Percentiles rank a stretch among this genome's conserved stretches.
Evolutionary conservation across 352 stramenopile genomes (phyloP).

Genomic region (Phytophthora pini): DNA sequence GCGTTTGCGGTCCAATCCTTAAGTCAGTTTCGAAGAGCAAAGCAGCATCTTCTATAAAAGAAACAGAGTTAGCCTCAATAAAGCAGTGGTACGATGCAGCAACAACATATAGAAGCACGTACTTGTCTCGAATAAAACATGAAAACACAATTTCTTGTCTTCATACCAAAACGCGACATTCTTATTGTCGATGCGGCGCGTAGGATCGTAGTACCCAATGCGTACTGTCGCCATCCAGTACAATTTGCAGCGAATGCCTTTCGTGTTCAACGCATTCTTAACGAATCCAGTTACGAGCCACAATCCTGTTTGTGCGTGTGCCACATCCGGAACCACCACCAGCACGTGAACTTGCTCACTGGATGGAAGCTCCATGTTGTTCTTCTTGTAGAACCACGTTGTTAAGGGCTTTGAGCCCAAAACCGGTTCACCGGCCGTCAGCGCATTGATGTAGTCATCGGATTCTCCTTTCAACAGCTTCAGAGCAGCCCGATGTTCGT

Average conservation of each 20-base stretch:
- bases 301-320: conserved; percentile 1
- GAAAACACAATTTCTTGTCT: conserved; percentile 16
- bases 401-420: too few relatives aligned
- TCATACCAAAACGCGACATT: conserved; percentile 24
- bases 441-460: too few relatives aligned
- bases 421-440: too few relatives aligned
- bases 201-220: conserved; percentile 26
- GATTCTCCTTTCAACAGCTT: too few relatives aligned
- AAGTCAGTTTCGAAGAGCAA: conserved; percentile 16
- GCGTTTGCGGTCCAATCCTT: background rate
- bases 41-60: conserved; percentile 13
- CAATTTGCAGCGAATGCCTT: conserved; percentile 11
- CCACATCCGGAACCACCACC: background rate
- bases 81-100: conserved; percentile 5
- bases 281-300: conserved; percentile 16
- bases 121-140: conserved; percentile 21
- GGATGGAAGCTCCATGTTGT: too few relatives aligned
- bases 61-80: conserved; percentile 9
- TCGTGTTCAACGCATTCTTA: conserved; percentile 17
- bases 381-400: too few relatives aligned
- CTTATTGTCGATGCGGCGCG: conserved; percentile 2
- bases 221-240: conserved; percentile 11
- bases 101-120: conserved; percentile 10
- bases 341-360: too few relatives aligned
- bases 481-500: too few relatives aligned